These are phyloP conservation scores for Emericellopsis atlantica DNA, from an alignment of 2,329 filamentous ascomycete genomes.

Conservation along the genomic window DNA sequence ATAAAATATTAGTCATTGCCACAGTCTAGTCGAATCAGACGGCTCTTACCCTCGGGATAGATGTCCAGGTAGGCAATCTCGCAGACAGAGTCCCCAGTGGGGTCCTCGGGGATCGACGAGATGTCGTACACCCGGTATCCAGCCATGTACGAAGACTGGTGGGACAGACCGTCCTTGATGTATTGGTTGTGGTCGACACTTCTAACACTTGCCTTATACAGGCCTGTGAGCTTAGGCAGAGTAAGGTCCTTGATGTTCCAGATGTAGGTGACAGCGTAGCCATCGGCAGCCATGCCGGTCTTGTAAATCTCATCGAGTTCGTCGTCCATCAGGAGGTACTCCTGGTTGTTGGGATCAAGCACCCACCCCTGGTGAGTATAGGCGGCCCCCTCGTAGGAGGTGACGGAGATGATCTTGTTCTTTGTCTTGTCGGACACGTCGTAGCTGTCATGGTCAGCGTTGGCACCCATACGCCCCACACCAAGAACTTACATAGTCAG, in stretches of 20 bases:
- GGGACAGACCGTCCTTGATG: conserved; percentile 24
- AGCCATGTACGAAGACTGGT: conserved; percentile 30
- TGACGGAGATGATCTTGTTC: conserved; percentile 34
- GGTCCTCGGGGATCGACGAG: conserved; percentile 14
- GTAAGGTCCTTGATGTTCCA: conserved; percentile 31
- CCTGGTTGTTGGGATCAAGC: conserved; percentile 27
- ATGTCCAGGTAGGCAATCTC: conserved; percentile 32
- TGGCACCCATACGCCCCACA: too few relatives aligned
- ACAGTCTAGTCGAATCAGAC: too few relatives aligned
- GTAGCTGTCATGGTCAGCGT: conserved; percentile 6
- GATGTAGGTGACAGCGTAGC: conserved; percentile 33
- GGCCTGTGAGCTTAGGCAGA: conserved; percentile 25
- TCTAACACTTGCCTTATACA: conserved; percentile 22
- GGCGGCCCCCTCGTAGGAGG: conserved; percentile 40
- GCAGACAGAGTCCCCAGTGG: conserved; percentile 23
- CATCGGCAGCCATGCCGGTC: conserved; percentile 22
- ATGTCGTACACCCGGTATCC: conserved; percentile 24
- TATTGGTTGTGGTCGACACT: conserved; percentile 35
- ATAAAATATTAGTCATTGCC: too few relatives aligned
- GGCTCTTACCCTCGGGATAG: conserved; percentile 20
- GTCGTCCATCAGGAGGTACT: conserved; percentile 32
- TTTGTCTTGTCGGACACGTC: conserved; percentile 35
- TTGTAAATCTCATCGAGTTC: conserved; percentile 32
- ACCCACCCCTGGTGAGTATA: conserved; percentile 47
- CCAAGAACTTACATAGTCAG: conserved; percentile 21